A percentile compares a stretch with the other conserved stretches of the same genome.
These are phyloP conservation scores for Sistotremastrum suecicum DNA, from an alignment of 768 basidiomycete genomes.

Conservation along the genomic window DNA sequence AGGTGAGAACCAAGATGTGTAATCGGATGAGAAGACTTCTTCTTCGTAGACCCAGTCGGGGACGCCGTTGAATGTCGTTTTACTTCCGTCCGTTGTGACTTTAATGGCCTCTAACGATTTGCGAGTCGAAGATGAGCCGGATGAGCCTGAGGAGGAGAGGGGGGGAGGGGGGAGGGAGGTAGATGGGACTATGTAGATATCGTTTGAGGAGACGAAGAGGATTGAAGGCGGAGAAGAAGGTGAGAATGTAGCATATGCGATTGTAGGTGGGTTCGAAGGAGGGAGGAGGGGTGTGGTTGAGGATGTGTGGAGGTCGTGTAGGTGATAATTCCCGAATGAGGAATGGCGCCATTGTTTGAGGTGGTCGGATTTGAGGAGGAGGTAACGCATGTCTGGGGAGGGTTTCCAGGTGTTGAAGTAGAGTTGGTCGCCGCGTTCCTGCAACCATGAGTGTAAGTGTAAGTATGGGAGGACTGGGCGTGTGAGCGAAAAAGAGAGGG, in stretches of 20 bases:
- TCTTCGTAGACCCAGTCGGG: conserved; percentile 98
- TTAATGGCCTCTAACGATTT: conserved; percentile 40
- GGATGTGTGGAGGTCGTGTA: conserved; percentile 65
- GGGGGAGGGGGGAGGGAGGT: conserved; percentile 33
- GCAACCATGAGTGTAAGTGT: conserved; percentile 3
- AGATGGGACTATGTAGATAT: conserved; percentile 71
- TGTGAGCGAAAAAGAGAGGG: background rate
- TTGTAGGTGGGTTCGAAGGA: conserved; percentile 54
- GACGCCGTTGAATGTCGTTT: conserved; percentile 83
- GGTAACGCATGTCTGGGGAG: conserved; percentile 82
- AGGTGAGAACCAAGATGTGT: conserved; percentile 87
- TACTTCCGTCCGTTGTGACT: conserved; percentile 69
- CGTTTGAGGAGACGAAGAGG: conserved; percentile 76
- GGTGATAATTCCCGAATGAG: conserved; percentile 80
- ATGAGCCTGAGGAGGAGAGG: conserved; percentile 3
- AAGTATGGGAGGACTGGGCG: background rate
- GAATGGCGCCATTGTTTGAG: conserved; percentile 95
- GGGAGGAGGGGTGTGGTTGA: conserved; percentile 56
- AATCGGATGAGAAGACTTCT: conserved; percentile 64
- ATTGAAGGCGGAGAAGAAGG: conserved; percentile 55
- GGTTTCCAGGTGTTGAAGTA: conserved; percentile 56
- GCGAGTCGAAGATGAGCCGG: conserved; percentile 10
- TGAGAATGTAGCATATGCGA: conserved; percentile 77
- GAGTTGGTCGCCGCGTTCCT: conserved; percentile 45
- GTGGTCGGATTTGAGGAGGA: conserved; percentile 66